Conservation (phyloP, 108 stramenopile genomes). For the Skeletonema marinoi region DNA sequence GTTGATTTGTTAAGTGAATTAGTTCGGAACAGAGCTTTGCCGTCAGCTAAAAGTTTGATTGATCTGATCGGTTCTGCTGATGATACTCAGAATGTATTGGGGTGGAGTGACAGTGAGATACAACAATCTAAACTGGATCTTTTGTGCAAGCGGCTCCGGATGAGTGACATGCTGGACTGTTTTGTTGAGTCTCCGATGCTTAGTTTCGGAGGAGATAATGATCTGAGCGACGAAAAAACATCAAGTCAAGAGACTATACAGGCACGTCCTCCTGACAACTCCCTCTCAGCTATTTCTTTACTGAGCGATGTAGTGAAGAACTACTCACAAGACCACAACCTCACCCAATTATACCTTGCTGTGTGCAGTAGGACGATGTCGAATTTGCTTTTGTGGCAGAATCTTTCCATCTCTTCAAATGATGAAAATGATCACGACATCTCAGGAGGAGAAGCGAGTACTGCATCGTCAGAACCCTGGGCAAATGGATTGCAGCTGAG, state of each 20-base stretch:
- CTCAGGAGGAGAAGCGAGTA: slow-evolving; percentile 20
- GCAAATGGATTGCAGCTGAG: slow-evolving; percentile 48
- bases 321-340: slow-evolving; percentile 5
- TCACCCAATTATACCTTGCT: slow-evolving; percentile 55
- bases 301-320: slow-evolving; percentile 23
- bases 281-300: slow-evolving; percentile 21
- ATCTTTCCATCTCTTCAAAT: slow-evolving; percentile 55
- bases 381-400: slow-evolving; percentile 69
- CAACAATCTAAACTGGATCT: slow-evolving; percentile 53
- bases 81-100: background rate
- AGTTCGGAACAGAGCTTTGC: background rate
- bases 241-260: background rate
- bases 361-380: slow-evolving; percentile 63
- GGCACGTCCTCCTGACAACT: background rate
- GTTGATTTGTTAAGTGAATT: slow-evolving; percentile 44
- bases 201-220: background rate
- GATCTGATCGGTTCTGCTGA: background rate
- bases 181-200: slow-evolving; percentile 49
- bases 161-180: slow-evolving; percentile 64
- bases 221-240: background rate
- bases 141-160: slow-evolving; percentile 67
- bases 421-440: slow-evolving; percentile 52
- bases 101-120: slow-evolving; percentile 44
- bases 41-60: slow-evolving; percentile 16
- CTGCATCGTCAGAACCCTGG: slow-evolving; percentile 11